Conservation (phyloP, 192 early-diverging fungal genomes). For the Coemansia sp. region DNA sequence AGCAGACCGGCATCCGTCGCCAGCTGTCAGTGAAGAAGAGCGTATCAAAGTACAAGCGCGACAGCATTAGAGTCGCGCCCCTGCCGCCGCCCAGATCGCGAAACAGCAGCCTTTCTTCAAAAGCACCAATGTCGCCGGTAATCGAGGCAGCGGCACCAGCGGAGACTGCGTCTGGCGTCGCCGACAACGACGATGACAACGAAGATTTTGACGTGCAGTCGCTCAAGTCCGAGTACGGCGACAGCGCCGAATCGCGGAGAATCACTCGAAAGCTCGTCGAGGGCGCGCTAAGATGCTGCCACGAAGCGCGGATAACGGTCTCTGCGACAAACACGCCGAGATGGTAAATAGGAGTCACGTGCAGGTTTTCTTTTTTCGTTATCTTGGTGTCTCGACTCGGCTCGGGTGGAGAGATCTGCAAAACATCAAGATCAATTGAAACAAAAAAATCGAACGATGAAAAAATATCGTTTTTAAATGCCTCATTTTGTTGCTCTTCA, state of each 20-base stretch:
- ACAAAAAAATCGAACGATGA: too few relatives aligned
- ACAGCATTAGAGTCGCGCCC: slow-evolving; percentile 14
- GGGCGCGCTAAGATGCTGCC: slow-evolving; percentile 34
- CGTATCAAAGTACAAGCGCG: slow-evolving; percentile 45
- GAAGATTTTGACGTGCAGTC: background rate
- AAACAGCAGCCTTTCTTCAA: background rate
- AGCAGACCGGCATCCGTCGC: slow-evolving; percentile 44
- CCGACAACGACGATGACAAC: slow-evolving; percentile 7
- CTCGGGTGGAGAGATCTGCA: too few relatives aligned
- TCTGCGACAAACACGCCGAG: slow-evolving; percentile 3
- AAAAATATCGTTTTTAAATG: too few relatives aligned
- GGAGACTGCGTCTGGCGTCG: too few relatives aligned
- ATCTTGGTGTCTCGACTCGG: background rate
- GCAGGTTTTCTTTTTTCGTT: background rate
- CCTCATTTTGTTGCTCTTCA: too few relatives aligned
- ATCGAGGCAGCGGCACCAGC: background rate
- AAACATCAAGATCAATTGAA: too few relatives aligned
- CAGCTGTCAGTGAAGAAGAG: slow-evolving; percentile 49
- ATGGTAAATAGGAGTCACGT: background rate
- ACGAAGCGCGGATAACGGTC: slow-evolving; percentile 33
- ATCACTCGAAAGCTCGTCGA: slow-evolving; percentile 42
- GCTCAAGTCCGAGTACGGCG: background rate
- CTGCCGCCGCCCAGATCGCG: slow-evolving; percentile 30
- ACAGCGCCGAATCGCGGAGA: slow-evolving; percentile 29
- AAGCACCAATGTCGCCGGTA: background rate